Evolutionary conservation across 768 basidiomycete genomes (phyloP), one percentile per base, ranked within the genome.

Genomic region (Hygrophoropsis aurantiaca): DNA sequence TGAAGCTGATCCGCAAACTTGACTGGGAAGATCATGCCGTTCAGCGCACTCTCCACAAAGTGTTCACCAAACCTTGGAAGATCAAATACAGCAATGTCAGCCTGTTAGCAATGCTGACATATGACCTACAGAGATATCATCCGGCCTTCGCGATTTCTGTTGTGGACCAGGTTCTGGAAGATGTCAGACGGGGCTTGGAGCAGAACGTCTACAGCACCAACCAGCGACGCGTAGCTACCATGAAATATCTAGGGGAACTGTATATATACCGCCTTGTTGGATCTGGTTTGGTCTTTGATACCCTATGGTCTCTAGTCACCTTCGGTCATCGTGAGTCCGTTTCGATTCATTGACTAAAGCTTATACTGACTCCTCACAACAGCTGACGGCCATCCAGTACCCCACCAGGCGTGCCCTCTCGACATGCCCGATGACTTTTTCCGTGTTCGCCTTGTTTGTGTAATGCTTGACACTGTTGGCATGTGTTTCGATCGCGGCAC

Each of bases 21-120:
- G 87, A 98, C 58, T 99, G 97, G 97, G 90, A 95, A n/a, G 84
- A 91, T 61, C 64, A 70, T 6, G 51, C 67, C 19, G 60, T 87
- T 24, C 77, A 79, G 32, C 75, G 75, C 21, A 80, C 79, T 19
- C 74, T 98, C 6, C 84, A 87, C 70, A 90, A 90, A 61, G 81
- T 90, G 33, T 99, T 99, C 71, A 90, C 90, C n/a, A 95, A 97
- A 59, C 89, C 95, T 2, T 97, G 95, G 94, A 98, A 98, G 64
- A 80, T 97, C 69, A 95, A 93, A 59, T 98, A 87, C 61, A 78
- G 85, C 49, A 95, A 90, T 59, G 82, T 99, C 57, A 80, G 85
- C 46, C 75, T 97, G 23, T 74, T 98, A 41, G 94, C 97, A 10
- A 95, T 97, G 82, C 73, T 98, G 49, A 87, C 94, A 2, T 94